Evolutionary conservation across 495 filamentous ascomycete species (phyloP).

Genomic region (Podospora tetraspora): DNA sequence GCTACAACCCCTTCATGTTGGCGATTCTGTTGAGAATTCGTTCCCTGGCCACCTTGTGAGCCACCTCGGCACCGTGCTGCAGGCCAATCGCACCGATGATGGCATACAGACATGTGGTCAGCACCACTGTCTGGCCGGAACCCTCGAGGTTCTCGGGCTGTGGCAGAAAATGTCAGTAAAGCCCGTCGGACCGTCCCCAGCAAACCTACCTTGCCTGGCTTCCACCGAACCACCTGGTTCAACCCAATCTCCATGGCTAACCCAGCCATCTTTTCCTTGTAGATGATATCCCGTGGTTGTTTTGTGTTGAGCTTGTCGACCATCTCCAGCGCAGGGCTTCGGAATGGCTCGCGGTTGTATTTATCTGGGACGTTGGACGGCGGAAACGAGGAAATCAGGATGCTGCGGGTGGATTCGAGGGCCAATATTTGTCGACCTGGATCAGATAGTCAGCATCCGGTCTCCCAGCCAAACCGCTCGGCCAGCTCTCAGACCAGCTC

Average conservation of each 20-base stretch:
- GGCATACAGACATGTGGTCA: conserved; percentile 72
- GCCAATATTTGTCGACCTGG: conserved; percentile 76
- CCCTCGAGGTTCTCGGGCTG: conserved; percentile 64
- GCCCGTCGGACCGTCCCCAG: background rate
- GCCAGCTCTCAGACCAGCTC: conserved; percentile 56
- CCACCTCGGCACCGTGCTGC: conserved; percentile 74
- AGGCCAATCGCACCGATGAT: conserved; percentile 83
- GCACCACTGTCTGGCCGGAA: conserved; percentile 68
- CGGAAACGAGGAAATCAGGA: conserved; percentile 47
- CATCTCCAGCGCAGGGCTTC: conserved; percentile 66
- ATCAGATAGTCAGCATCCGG: conserved; percentile 32
- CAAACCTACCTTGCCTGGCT: conserved; percentile 66
- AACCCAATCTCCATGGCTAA: conserved; percentile 68
- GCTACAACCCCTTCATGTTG: conserved; percentile 19
- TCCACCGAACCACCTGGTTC: conserved; percentile 74
- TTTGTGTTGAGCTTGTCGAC: conserved; percentile 58
- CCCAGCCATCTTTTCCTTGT: conserved; percentile 54
- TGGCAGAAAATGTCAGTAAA: conserved; percentile 13
- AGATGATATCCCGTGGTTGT: conserved; percentile 51
- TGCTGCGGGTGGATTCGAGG: conserved; percentile 66
- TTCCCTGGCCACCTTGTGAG: conserved; percentile 67
- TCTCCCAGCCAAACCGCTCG: conserved; percentile 15
- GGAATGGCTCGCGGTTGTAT: conserved; percentile 59
- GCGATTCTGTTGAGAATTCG: conserved; percentile 57
- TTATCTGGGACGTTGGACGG: conserved; percentile 31